Conservation (phyloP, 2,329 filamentous ascomycete species). For the Aphanocladium album region DNA sequence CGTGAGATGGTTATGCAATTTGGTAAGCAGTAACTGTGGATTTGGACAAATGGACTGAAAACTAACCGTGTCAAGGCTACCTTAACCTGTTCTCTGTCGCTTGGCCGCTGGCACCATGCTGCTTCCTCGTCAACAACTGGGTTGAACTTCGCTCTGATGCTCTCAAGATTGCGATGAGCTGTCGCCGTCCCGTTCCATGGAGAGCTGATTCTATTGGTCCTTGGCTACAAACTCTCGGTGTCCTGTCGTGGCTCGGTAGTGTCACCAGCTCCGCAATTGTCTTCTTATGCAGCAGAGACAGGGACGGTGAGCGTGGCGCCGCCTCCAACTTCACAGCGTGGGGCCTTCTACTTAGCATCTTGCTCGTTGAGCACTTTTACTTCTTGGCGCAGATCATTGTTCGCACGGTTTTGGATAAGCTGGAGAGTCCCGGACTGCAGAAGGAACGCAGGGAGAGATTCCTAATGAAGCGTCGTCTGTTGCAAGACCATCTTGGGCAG, state of each 20-base stretch:
- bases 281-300: slow-evolving; percentile 75
- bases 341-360: slow-evolving; percentile 74
- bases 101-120: slow-evolving; percentile 88
- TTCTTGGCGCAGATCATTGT: slow-evolving; percentile 71
- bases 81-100: slow-evolving; percentile 86
- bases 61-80: slow-evolving; percentile 55
- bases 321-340: slow-evolving; percentile 70
- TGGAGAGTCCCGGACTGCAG: slow-evolving; percentile 81
- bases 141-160: slow-evolving; percentile 89
- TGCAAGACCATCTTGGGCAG: slow-evolving; percentile 66
- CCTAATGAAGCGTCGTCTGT: slow-evolving; percentile 69
- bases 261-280: slow-evolving; percentile 83
- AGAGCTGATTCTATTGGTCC: slow-evolving; percentile 91
- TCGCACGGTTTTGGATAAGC: slow-evolving; percentile 65
- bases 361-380: slow-evolving; percentile 86
- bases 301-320: slow-evolving; percentile 59
- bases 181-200: slow-evolving; percentile 83
- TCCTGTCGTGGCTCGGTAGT: slow-evolving; percentile 91
- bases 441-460: slow-evolving; percentile 81
- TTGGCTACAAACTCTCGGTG: slow-evolving; percentile 79
- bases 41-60: neutral
- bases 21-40: slow-evolving; percentile 34
- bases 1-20: slow-evolving; percentile 89
- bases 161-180: slow-evolving; percentile 86
- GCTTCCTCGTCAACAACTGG: slow-evolving; percentile 94